phyloP scores from a whole-genome alignment of 2,329 filamentous ascomycete species.

The Epichloe festucae region DNA sequence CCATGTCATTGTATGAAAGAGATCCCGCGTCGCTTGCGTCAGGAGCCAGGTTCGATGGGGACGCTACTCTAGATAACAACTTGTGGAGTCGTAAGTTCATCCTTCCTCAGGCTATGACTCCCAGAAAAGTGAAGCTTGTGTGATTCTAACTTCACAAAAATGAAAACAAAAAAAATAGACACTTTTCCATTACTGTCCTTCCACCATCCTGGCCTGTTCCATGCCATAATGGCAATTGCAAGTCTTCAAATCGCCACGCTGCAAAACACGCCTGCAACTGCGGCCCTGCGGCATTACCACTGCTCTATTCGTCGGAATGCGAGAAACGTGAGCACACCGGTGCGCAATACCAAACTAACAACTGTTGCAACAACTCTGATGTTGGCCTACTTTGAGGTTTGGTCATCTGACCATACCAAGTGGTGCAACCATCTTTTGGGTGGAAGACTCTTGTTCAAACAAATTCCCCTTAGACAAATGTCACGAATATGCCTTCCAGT shows the following conservation, averaged over 20 bases:
- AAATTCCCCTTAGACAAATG: slow-evolving; percentile 67
- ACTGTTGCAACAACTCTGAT: slow-evolving; percentile 82
- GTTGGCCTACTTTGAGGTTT: slow-evolving; percentile 85
- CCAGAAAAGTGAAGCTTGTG: background rate
- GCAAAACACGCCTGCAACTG: slow-evolving; percentile 58
- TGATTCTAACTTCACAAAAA: background rate
- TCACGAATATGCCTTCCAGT: slow-evolving; percentile 56
- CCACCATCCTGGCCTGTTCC: slow-evolving; percentile 72
- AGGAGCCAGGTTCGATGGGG: slow-evolving; percentile 38
- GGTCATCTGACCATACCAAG: slow-evolving; percentile 85
- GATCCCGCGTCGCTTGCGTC: slow-evolving; percentile 61
- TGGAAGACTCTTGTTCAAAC: slow-evolving; percentile 65
- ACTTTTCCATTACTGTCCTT: slow-evolving; percentile 75
- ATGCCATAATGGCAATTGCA: slow-evolving; percentile 78
- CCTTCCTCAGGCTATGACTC: background rate
- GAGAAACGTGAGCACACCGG: slow-evolving; percentile 56
- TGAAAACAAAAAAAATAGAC: slow-evolving; percentile 29
- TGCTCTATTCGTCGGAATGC: slow-evolving; percentile 69
- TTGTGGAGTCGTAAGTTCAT: slow-evolving; percentile 46
- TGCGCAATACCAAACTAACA: slow-evolving; percentile 58
- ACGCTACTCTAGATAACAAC: slow-evolving; percentile 51
- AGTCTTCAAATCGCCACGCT: slow-evolving; percentile 81
- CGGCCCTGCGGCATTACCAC: slow-evolving; percentile 85
- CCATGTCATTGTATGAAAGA: slow-evolving; percentile 77
- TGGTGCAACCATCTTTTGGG: slow-evolving; percentile 91